phyloP scores from a whole-genome alignment of 768 basidiomycete species.

The Zangia roseola region DNA sequence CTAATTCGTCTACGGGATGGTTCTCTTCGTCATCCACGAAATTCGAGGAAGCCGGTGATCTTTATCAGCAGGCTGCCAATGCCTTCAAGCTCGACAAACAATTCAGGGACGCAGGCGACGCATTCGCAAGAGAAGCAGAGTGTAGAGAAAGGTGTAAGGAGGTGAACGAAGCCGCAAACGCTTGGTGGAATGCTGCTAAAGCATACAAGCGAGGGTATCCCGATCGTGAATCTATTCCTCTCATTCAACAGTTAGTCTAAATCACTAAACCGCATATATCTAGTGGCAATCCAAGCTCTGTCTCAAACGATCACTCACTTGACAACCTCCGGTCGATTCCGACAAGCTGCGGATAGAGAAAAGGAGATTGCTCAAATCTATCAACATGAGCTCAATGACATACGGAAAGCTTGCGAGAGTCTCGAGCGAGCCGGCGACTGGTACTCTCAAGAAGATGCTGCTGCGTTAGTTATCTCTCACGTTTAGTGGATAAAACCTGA shows the following conservation, averaged over 20 bases:
- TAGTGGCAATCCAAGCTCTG: conserved; percentile 89
- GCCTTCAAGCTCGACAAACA: conserved; percentile 88
- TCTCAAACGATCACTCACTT: conserved; percentile 82
- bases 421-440: conserved; percentile 91
- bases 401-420: conserved; percentile 87
- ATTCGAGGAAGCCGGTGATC: conserved; percentile 93
- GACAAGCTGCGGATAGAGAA: conserved; percentile 97
- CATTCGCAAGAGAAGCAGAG: conserved; percentile 91
- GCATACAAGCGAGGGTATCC: conserved; percentile 88
- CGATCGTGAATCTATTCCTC: conserved; percentile 59
- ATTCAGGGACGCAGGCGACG: conserved; percentile 90
- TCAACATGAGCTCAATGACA: conserved; percentile 76
- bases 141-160: conserved; percentile 89
- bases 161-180: conserved; percentile 92
- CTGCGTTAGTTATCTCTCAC: conserved; percentile 62
- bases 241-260: not conserved
- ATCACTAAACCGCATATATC: conserved; percentile 8
- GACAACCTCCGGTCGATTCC: conserved; percentile 82
- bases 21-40: conserved; percentile 82
- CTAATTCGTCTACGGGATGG: conserved; percentile 80
- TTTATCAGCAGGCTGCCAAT: conserved; percentile 94
- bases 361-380: conserved; percentile 96
- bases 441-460: conserved; percentile 97
- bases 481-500: not conserved
- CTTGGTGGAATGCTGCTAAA: conserved; percentile 98